Evolutionary conservation across 2,329 filamentous ascomycete genomes (phyloP).

Genomic region (Fusarium mexicanum): DNA sequence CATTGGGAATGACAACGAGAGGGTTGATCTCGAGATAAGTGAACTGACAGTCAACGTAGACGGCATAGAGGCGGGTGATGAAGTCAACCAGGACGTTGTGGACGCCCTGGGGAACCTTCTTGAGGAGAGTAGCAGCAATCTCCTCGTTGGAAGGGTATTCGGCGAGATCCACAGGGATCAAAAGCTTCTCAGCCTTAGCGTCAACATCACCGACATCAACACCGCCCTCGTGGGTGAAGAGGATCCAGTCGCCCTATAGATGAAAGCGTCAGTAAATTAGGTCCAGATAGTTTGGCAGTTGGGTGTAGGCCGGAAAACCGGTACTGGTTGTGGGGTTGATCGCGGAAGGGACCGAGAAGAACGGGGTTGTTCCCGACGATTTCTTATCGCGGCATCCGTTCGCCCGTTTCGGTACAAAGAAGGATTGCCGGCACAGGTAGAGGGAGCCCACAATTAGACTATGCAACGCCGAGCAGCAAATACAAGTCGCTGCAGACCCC

Average conservation of each 20-base stretch:
- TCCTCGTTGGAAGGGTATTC: conserved; percentile 96
- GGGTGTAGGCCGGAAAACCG: conserved; percentile 4
- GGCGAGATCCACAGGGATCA: conserved; percentile 94
- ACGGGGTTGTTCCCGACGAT: conserved; percentile 32
- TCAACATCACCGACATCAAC: conserved; percentile 99
- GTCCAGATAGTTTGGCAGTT: conserved; percentile 1
- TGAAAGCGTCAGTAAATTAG: conserved; percentile 33
- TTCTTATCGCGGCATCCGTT: conserved; percentile 52
- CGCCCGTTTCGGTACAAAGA: conserved; percentile 47
- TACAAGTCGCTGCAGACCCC: conserved; percentile 33
- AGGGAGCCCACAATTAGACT: conserved; percentile 41
- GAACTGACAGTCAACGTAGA: conserved; percentile 99
- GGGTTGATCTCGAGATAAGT: conserved; percentile 99
- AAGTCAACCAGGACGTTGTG: conserved; percentile 99
- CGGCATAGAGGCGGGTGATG: conserved; percentile 96
- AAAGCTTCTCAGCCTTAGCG: conserved; percentile 97
- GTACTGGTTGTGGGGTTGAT: conserved; percentile 14
- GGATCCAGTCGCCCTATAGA: conserved; percentile 94
- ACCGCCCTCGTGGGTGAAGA: conserved; percentile 99
- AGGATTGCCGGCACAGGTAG: conserved; percentile 39
- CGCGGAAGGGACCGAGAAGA: conserved; percentile 23
- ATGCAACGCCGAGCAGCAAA: conserved; percentile 26
- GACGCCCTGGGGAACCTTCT: conserved; percentile 92
- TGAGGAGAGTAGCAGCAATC: conserved; percentile 85
- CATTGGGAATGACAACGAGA: conserved; percentile 96